Percentiles rank a stretch among this genome's conserved stretches.
Conservation (phyloP, 2,329 filamentous ascomycete genomes). For the Hypomyces rosellus region DNA sequence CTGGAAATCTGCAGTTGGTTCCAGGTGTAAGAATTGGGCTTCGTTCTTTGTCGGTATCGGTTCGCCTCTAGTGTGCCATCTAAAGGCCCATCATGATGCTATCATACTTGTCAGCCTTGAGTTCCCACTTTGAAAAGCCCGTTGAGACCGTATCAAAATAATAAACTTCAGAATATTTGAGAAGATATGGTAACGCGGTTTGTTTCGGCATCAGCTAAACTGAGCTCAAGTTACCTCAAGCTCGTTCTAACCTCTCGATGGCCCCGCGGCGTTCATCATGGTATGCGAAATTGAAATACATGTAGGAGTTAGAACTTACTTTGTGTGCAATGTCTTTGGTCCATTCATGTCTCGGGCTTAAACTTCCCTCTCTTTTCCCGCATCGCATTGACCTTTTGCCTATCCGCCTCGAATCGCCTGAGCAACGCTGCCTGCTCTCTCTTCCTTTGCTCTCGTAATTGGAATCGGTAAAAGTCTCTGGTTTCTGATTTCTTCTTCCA, state of each 20-base stretch:
- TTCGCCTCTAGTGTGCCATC: not conserved
- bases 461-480: slow-evolving; percentile 78
- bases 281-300: slow-evolving; percentile 9
- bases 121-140: too few species aligned
- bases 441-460: slow-evolving; percentile 73
- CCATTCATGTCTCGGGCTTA: slow-evolving; percentile 40
- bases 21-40: too few species aligned
- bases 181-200: slow-evolving; percentile 60
- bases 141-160: slow-evolving; percentile 11
- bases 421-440: slow-evolving; percentile 62
- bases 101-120: not conserved
- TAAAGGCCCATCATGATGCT: not conserved
- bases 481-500: slow-evolving; percentile 56
- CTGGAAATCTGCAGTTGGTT: too few species aligned
- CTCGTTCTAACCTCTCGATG: slow-evolving; percentile 30
- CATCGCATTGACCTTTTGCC: slow-evolving; percentile 64
- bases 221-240: slow-evolving; percentile 18
- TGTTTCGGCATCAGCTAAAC: slow-evolving; percentile 47
- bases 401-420: slow-evolving; percentile 69
- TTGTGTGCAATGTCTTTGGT: not conserved
- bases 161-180: slow-evolving; percentile 51
- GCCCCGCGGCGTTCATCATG: slow-evolving; percentile 50
- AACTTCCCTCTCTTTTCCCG: slow-evolving; percentile 60
- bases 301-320: slow-evolving; percentile 8
- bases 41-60: too few species aligned